Percentiles rank a stretch among this genome's conserved stretches.
Conservation (phyloP, 108 stramenopile species). For the Aureococcus anophagefferens region DNA sequence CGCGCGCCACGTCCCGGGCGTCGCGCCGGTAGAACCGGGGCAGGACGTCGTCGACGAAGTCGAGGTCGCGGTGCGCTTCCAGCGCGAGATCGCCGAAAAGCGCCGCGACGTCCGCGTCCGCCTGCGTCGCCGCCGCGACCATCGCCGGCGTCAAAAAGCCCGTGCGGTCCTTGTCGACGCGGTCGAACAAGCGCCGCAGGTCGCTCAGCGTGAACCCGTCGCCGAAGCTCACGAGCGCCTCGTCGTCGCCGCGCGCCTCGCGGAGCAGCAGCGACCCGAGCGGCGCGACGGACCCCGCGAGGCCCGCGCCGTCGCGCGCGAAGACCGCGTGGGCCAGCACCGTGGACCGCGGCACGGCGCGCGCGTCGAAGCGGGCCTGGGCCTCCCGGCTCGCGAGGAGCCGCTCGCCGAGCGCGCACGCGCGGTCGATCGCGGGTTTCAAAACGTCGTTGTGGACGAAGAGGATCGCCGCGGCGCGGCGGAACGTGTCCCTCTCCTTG, state of each 20-base stretch:
- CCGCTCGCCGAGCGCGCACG: background rate
- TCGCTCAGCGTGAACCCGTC: background rate
- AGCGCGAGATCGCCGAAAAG: background rate
- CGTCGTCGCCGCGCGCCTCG: background rate
- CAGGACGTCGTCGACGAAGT: too few relatives aligned
- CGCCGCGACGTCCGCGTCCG: background rate
- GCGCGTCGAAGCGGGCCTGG: background rate
- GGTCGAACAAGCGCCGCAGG: background rate
- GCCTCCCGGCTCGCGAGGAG: background rate
- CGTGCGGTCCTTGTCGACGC: background rate
- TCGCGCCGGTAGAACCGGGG: too few relatives aligned
- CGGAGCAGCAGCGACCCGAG: background rate
- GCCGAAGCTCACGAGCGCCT: background rate
- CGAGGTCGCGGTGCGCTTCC: too few relatives aligned
- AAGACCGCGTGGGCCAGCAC: background rate
- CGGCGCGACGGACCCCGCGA: background rate
- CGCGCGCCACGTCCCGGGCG: too few relatives aligned
- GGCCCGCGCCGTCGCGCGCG: background rate
- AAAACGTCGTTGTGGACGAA: background rate
- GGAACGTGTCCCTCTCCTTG: background rate
- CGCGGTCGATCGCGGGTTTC: too few relatives aligned
- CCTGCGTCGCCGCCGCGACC: background rate
- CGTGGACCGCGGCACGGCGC: background rate
- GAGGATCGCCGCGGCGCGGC: background rate
- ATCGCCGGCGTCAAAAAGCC: background rate